Base-by-base conservation (phyloP, 116 monocot genomes). In the Dioscorea cayenensis region DNA sequence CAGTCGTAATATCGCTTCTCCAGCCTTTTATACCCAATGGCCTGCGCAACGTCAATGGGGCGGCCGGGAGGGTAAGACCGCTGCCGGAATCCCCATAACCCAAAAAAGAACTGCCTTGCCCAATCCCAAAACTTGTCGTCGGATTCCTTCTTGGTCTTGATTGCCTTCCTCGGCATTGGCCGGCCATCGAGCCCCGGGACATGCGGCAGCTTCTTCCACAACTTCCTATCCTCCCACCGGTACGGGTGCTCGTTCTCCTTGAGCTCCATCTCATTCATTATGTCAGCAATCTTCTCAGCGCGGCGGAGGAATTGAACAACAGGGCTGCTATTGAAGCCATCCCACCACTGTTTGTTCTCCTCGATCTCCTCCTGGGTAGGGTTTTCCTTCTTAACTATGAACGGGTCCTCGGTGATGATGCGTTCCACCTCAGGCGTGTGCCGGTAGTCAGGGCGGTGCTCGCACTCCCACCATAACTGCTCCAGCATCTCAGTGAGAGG, bases 1-100 rank as follows among this genome's bases (percentile, higher is more conserved):
- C 93, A 93, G 65, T 93, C 93, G 70, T 89, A 89, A n/a, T 93
- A 93, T 12, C 93, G 86, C 66, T 71, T 89, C 87, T 93, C 93
- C 78, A 93, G 73, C 48, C 23, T 70, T 84, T 93, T 86, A 49
- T 89, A 87, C 63, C 93, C 93, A 65, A 93, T 87, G 6, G 93
- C 90, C 76, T 93, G 93, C 2, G 93, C 87, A 6, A 87, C 84
- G 74, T 93, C 93, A 18, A 83, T 87, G 0, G 93, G 93, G 43
- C 90, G 72, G 2, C 93, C 87, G 19, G 93, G 81, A 14, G 93
- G 93, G 63, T 93, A 93, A 4, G 93, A 83, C 51, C 93, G 51
- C 77, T 89, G 93, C 77, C 80, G 69, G 76, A 87, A 93, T 17
- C 90, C 87, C 89, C 93, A 93, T 36, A 93, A 55, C 13, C 93